Conservation (phyloP, 306 rosid genomes). For the Begonia loranthoides region DNA sequence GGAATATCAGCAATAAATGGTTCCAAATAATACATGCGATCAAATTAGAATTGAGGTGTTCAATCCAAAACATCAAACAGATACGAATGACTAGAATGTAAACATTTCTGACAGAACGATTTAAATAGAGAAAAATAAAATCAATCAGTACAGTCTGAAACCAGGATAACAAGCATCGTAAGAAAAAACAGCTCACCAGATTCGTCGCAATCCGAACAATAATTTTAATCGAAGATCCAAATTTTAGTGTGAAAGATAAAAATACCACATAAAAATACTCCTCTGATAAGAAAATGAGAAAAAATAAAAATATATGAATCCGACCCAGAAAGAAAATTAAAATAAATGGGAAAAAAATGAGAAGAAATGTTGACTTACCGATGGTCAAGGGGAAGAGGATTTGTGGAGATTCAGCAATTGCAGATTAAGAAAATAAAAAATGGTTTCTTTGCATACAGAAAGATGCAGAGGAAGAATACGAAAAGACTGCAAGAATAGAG, state of each 20-base stretch:
- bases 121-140: too few relatives aligned
- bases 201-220: not conserved
- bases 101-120: too few relatives aligned
- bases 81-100: too few relatives aligned
- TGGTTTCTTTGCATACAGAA: not conserved
- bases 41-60: too few relatives aligned
- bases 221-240: not conserved
- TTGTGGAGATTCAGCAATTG: not conserved
- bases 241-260: not conserved
- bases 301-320: too few relatives aligned
- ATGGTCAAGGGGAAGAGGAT: not conserved
- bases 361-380: conserved; percentile 2
- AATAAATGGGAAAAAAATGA: not conserved
- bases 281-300: not conserved
- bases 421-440: not conserved
- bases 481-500: not conserved
- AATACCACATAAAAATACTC: not conserved
- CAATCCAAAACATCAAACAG: too few relatives aligned
- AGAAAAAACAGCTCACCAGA: not conserved
- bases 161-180: too few relatives aligned
- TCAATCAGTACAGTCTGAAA: too few relatives aligned
- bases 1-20: too few relatives aligned
- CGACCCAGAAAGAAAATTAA: not conserved
- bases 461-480: not conserved
- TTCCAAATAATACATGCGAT: too few relatives aligned